Conservation (phyloP, 495 filamentous ascomycete species). For the Friedmanniomyces endolithicus region DNA sequence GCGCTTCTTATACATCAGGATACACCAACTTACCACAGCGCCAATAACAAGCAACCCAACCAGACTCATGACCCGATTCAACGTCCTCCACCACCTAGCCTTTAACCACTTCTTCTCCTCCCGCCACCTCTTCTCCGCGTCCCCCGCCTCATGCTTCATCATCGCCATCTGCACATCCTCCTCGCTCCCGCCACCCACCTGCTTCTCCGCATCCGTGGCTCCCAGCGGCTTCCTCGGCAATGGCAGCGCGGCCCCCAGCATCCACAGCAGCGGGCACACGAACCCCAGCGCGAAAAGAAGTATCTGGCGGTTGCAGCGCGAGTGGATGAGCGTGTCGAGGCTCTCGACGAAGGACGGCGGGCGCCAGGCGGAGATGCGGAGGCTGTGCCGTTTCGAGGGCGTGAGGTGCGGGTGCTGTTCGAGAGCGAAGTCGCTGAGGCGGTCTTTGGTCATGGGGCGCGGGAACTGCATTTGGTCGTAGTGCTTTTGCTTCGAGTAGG, state of each 20-base stretch:
- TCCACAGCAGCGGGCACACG: conserved; percentile 76
- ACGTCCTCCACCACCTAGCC: conserved; percentile 80
- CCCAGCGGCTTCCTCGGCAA: conserved; percentile 45
- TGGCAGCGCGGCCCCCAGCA: conserved; percentile 71
- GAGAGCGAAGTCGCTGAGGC: conserved; percentile 7
- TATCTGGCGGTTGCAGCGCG: conserved; percentile 66
- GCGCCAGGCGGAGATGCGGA: conserved; percentile 14
- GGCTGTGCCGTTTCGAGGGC: neutral
- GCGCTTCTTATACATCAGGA: neutral
- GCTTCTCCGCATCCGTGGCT: conserved; percentile 29
- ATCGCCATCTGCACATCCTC: conserved; percentile 25
- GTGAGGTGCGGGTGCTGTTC: conserved; percentile 8
- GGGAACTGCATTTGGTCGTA: conserved; percentile 17
- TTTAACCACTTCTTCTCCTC: conserved; percentile 50
- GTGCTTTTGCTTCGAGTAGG: conserved; percentile 19
- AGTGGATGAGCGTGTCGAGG: conserved; percentile 44
- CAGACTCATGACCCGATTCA: conserved; percentile 78
- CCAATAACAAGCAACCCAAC: conserved; percentile 67
- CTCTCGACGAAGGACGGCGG: conserved; percentile 48
- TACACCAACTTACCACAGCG: conserved; percentile 49
- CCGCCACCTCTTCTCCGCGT: conserved; percentile 36
- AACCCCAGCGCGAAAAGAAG: conserved; percentile 83
- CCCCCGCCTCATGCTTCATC: conserved; percentile 21
- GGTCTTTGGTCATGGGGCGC: conserved; percentile 18
- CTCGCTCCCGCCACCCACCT: conserved; percentile 9